phyloP scores from a whole-genome alignment of 805 yeast genomes.

The Myxozyma melibiosi region DNA sequence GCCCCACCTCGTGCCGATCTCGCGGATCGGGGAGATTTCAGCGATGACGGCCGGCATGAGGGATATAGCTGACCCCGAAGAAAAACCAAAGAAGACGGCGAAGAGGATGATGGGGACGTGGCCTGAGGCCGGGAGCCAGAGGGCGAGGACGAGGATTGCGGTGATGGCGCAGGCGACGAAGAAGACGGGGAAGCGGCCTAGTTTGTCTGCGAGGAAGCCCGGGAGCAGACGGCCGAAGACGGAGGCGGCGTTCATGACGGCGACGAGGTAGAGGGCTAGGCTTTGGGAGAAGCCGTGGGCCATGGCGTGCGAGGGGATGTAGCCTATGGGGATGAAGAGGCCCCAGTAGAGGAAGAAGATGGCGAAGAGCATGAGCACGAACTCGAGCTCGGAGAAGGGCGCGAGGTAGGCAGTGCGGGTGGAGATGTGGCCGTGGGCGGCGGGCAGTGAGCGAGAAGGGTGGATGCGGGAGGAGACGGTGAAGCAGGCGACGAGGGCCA shows the following conservation, averaged over 20 bases:
- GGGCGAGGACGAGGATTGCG: slow-evolving; percentile 50
- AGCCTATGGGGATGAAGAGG: slow-evolving; percentile 42
- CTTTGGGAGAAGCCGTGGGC: slow-evolving; percentile 28
- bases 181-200: slow-evolving; percentile 59
- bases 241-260: slow-evolving; percentile 19
- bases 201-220: slow-evolving; percentile 49
- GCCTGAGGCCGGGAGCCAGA: slow-evolving; percentile 63
- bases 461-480: slow-evolving; percentile 37
- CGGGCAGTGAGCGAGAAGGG: background rate
- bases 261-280: slow-evolving; percentile 39
- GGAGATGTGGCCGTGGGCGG: background rate
- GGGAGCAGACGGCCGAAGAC: slow-evolving; percentile 50
- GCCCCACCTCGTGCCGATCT: slow-evolving; percentile 55
- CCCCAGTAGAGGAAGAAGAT: slow-evolving; percentile 37
- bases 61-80: slow-evolving; percentile 41
- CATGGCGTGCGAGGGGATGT: slow-evolving; percentile 39
- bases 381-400: slow-evolving; percentile 37
- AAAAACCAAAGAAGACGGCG: slow-evolving; percentile 40
- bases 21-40: slow-evolving; percentile 32
- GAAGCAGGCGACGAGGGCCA: slow-evolving; percentile 34
- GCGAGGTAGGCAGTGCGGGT: slow-evolving; percentile 12
- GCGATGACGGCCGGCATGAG: slow-evolving; percentile 42
- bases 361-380: slow-evolving; percentile 36
- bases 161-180: slow-evolving; percentile 44
- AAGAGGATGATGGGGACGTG: slow-evolving; percentile 40